Conservation (phyloP, 176 grass and related monocot species). For the Oropetium thomaeum region DNA sequence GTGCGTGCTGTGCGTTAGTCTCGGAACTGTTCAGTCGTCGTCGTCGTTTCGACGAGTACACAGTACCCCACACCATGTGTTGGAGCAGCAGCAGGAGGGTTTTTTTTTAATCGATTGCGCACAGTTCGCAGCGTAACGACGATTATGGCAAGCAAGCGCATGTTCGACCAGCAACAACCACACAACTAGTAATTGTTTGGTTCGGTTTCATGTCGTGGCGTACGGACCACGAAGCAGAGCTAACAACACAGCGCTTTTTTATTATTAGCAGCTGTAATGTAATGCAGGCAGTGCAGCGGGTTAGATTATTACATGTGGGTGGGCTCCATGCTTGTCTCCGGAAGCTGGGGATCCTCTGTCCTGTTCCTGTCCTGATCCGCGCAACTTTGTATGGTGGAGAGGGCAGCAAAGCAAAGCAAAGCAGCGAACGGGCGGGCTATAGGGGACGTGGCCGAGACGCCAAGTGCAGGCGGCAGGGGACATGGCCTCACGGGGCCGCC, state of each 20-base stretch:
- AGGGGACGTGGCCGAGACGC: no score
- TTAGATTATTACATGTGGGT: conserved; percentile 12
- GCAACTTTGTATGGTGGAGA: no score
- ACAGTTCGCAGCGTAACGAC: background rate
- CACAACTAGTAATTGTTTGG: background rate
- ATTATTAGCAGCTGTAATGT: no score
- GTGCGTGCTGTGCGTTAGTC: background rate
- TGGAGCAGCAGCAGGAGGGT: background rate
- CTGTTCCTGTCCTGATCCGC: no score
- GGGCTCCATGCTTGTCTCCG: background rate
- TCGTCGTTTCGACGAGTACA: background rate
- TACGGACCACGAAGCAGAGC: background rate
- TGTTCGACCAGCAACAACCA: background rate
- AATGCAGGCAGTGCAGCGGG: no score
- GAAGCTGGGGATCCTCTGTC: background rate
- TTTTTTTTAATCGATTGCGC: background rate
- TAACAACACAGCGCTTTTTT: no score
- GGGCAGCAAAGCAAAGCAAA: no score
- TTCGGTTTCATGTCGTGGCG: background rate
- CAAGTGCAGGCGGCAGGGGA: background rate
- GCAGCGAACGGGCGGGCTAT: background rate
- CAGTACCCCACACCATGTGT: background rate
- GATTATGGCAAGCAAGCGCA: background rate
- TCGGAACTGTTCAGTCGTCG: background rate
- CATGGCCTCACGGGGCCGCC: background rate